These are phyloP conservation scores for Endocarpon pusillum DNA, from an alignment of 495 filamentous ascomycete species.

Conservation along the genomic window DNA sequence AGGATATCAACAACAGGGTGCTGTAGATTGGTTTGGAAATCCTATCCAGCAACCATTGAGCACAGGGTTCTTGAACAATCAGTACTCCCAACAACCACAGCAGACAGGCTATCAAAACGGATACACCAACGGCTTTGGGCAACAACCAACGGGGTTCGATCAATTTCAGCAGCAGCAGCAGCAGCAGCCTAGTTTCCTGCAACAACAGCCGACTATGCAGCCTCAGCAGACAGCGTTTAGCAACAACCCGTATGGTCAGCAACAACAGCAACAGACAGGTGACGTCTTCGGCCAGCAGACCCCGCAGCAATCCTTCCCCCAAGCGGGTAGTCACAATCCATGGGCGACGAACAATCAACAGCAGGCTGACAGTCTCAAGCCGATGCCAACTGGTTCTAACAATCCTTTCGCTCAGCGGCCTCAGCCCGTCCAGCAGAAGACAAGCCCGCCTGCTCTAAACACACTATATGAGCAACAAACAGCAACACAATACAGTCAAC, in stretches of 20 bases:
- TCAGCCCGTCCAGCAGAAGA: slow-evolving; percentile 26
- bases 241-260: slow-evolving; percentile 50
- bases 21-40: slow-evolving; percentile 95
- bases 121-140: slow-evolving; percentile 46
- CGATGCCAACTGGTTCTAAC: slow-evolving; percentile 72
- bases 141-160: slow-evolving; percentile 43
- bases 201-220: slow-evolving; percentile 36
- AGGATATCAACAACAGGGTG: slow-evolving; percentile 90
- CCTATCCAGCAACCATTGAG: slow-evolving; percentile 61
- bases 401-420: slow-evolving; percentile 74
- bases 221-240: slow-evolving; percentile 59
- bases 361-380: slow-evolving; percentile 26
- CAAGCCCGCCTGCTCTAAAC: slow-evolving; percentile 29
- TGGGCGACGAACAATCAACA: slow-evolving; percentile 30
- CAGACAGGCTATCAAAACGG: slow-evolving; percentile 50
- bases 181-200: slow-evolving; percentile 35
- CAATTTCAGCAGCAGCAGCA: slow-evolving; percentile 39
- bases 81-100: slow-evolving; percentile 60
- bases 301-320: slow-evolving; percentile 39
- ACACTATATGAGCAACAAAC: slow-evolving; percentile 52
- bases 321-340: slow-evolving; percentile 77
- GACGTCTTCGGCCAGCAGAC: slow-evolving; percentile 15
- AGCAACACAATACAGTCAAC: slow-evolving; percentile 33
- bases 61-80: slow-evolving; percentile 71
- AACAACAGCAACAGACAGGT: slow-evolving; percentile 29